Conservation (phyloP, 2,329 filamentous ascomycete genomes). For the Dactylellina haptotyla region DNA sequence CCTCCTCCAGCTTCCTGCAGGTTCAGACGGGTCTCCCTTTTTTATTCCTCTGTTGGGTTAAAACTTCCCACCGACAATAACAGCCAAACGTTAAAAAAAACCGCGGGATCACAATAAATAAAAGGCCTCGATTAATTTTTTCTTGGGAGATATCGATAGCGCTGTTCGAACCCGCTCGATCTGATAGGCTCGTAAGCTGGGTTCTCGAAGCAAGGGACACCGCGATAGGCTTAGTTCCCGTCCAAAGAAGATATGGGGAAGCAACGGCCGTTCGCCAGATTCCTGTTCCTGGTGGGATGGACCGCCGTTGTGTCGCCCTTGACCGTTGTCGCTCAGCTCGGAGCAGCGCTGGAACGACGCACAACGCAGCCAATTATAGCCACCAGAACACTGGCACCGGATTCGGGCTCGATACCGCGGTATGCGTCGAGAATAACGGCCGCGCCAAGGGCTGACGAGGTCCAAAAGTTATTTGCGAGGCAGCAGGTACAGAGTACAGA, state of each 20-base stretch:
- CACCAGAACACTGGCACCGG: neutral
- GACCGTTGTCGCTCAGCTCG: conserved; percentile 13
- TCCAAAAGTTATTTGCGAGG: conserved; percentile 21
- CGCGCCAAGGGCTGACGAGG: conserved; percentile 4
- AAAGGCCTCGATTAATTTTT: too few relatives aligned
- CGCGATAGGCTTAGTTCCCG: too few relatives aligned
- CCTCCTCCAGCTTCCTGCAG: neutral
- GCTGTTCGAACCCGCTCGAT: too few relatives aligned
- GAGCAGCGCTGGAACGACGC: conserved; percentile 7
- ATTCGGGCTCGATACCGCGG: neutral
- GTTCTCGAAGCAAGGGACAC: too few relatives aligned
- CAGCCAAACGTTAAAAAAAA: neutral
- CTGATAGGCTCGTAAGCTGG: too few relatives aligned
- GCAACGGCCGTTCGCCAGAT: too few relatives aligned
- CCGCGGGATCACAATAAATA: neutral
- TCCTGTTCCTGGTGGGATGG: neutral
- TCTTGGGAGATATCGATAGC: too few relatives aligned
- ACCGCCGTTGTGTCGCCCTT: too few relatives aligned
- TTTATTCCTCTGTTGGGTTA: neutral
- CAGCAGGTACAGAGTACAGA: conserved; percentile 1
- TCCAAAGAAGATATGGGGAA: too few relatives aligned
- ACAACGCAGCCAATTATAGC: conserved; percentile 20
- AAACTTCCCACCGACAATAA: neutral
- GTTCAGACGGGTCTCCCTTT: too few relatives aligned
- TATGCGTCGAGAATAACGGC: conserved; percentile 27